These are phyloP conservation scores for Trametes hirsuta DNA, from an alignment of 1,284 basidiomycete species.

Conservation along the genomic window DNA sequence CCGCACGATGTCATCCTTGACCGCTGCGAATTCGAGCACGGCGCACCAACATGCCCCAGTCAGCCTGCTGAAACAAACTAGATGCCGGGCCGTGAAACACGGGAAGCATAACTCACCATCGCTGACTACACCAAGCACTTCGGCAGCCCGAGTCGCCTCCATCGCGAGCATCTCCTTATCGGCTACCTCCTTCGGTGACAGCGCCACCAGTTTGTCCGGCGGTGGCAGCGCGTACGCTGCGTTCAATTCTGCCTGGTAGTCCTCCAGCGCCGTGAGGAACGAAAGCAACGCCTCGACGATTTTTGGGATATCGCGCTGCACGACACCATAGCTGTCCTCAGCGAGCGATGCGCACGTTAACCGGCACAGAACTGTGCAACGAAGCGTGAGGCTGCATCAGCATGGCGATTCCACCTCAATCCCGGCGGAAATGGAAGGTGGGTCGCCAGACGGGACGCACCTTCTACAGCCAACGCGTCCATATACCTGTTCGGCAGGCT, in stretches of 20 bases:
- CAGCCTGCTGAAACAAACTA: neutral
- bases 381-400: neutral
- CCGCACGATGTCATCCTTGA: conserved; percentile 68
- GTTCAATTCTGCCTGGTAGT: conserved; percentile 54
- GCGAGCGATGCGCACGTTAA: conserved; percentile 73
- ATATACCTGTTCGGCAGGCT: conserved; percentile 60
- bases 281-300: conserved; percentile 76
- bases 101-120: conserved; percentile 52
- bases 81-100: neutral
- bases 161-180: conserved; percentile 39
- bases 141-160: conserved; percentile 56
- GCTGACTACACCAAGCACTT: conserved; percentile 55
- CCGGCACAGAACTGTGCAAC: conserved; percentile 60
- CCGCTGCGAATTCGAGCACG: conserved; percentile 44
- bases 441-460: conserved; percentile 39
- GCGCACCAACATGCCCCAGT: conserved; percentile 11
- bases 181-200: conserved; percentile 32
- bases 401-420: neutral
- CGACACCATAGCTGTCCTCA: conserved; percentile 82
- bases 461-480: conserved; percentile 59
- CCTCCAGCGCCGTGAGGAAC: conserved; percentile 68
- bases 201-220: conserved; percentile 38
- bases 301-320: conserved; percentile 82
- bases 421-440: too few species aligned
- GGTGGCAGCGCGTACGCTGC: conserved; percentile 41